phyloP scores from a whole-genome alignment of 371 early-diverging fungal species.

The Zychaea mexicana region DNA sequence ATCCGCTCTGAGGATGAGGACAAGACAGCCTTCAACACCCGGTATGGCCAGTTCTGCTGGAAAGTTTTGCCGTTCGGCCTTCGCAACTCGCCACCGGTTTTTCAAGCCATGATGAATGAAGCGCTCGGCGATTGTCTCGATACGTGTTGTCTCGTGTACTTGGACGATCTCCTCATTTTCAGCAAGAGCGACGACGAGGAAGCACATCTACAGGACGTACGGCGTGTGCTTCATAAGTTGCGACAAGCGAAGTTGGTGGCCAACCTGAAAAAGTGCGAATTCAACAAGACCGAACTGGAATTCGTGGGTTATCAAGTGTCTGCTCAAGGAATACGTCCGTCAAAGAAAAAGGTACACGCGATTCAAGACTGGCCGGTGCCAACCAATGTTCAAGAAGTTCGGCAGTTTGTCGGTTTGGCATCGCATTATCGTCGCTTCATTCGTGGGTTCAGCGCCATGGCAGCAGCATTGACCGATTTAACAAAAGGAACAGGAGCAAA shows the following conservation, averaged over 20 bases:
- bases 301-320: constrained; percentile 45
- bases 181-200: constrained; percentile 38
- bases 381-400: constrained; percentile 36
- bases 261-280: constrained; percentile 56
- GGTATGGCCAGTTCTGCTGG: constrained; percentile 47
- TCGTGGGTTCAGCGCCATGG: neutral
- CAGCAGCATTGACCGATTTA: constrained; percentile 2
- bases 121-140: constrained; percentile 46
- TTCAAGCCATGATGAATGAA: constrained; percentile 51
- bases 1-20: constrained; percentile 14
- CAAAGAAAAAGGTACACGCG: constrained; percentile 27
- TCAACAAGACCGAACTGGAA: constrained; percentile 27
- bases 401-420: constrained; percentile 32
- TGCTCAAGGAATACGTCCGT: constrained; percentile 27
- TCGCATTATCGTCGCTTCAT: constrained; percentile 23
- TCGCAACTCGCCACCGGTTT: constrained; percentile 39
- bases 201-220: constrained; percentile 38
- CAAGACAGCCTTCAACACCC: constrained; percentile 31
- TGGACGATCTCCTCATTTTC: constrained; percentile 65
- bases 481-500: neutral
- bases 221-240: constrained; percentile 35
- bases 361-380: no score
- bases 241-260: constrained; percentile 29
- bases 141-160: constrained; percentile 42
- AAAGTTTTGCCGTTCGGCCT: constrained; percentile 55